Base-by-base conservation (phyloP, 331 rosid species). In the Spiraea crenata region DNA sequence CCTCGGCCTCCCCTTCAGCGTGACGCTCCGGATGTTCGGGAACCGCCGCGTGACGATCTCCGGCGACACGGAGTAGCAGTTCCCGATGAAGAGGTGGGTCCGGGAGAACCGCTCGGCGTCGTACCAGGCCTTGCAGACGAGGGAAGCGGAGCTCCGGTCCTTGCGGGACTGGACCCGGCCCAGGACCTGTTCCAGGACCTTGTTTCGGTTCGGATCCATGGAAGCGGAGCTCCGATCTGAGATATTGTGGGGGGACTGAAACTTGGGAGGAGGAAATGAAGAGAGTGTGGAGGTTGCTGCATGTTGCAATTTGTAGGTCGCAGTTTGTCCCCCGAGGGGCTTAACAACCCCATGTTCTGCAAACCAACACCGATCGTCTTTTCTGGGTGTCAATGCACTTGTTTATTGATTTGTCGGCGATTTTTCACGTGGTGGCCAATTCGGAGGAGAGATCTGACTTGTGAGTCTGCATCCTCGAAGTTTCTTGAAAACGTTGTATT, bases 51-150 rank as follows among this genome's bases (percentile, higher is more conserved):
- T 70, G 48, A 91, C 79, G 75, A 91, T 91, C 85, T 89, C 93
- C 76, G 96, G 93, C 55, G 97, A 80, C n/a, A 91, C 91, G 10
- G 97, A 82, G 68, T 91, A 91, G 65, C 97, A 91, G 82, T 89
- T 91, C 1, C 96, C 97, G 42, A 91, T 91, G 85, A 91, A 91
- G 38, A 91, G 88, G 63, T 72, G 78, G 65, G 77, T 79, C 57
- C 97, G 75, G 10, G 97, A 91, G 88, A 89, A 85, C 20, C 97
- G 71, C 81, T 91, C 97, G 3, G 93, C 96, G 76, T 91, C 66
- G 82, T 81, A 91, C 97, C 97, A 91, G 48, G 71, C 91, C 65
- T 84, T 89, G 77, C 97, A 91, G n/a, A 89, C 96, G 74, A 89
- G 68, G 13, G 97, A 91, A 6, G 87, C 91, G 0, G 89, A 69